phyloP scores from a whole-genome alignment of 2,329 filamentous ascomycete genomes.

The Fusarium musae region DNA sequence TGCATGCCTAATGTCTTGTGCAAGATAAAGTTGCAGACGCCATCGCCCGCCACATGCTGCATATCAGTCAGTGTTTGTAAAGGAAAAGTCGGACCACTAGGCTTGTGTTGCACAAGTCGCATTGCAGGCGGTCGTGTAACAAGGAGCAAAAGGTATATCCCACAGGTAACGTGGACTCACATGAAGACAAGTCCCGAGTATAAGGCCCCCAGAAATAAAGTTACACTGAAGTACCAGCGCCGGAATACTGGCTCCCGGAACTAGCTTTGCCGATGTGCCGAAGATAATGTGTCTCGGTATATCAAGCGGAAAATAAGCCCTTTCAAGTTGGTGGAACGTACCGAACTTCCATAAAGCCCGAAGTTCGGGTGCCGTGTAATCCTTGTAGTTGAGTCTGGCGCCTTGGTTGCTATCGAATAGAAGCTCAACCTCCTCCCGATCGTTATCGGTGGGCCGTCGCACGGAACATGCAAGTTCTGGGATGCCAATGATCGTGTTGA shows the following conservation, averaged over 20 bases:
- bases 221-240: constrained; percentile 5
- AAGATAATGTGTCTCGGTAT: constrained; percentile 10
- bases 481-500: constrained; percentile 5
- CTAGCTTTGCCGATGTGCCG: constrained; percentile 6
- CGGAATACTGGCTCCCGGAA: neutral
- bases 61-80: neutral
- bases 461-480: constrained; percentile 21
- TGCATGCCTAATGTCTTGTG: constrained; percentile 9
- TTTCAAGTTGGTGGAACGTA: constrained; percentile 6
- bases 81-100: rapidly evolving
- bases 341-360: neutral
- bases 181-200: constrained; percentile 12
- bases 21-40: constrained; percentile 10
- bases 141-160: rapidly evolving
- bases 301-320: neutral
- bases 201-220: constrained; percentile 5
- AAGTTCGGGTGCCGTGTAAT: constrained; percentile 12
- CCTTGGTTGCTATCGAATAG: constrained; percentile 1
- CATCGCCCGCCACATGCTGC: constrained; percentile 19
- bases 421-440: constrained; percentile 14
- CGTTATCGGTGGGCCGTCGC: neutral
- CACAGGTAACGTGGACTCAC: neutral
- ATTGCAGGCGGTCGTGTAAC: neutral
- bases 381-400: constrained; percentile 8
- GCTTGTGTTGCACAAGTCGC: neutral